A percentile compares a stretch with the other conserved stretches of the same genome.
Evolutionary conservation across 2,329 filamentous ascomycete species (phyloP).

Genomic region (Pseudogymnoascus sp.): DNA sequence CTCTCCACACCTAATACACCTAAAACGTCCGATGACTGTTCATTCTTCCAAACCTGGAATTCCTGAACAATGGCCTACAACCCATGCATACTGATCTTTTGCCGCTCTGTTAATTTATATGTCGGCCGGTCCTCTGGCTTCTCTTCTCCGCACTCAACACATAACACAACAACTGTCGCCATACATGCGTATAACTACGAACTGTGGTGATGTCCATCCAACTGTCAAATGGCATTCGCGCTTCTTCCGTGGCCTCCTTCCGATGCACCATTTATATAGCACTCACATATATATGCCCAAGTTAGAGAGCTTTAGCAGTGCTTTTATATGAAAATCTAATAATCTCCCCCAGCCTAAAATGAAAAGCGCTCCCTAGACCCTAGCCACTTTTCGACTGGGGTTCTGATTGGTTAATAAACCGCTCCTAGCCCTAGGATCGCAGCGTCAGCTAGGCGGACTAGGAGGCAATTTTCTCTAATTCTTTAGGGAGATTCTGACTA

Average conservation of each 20-base stretch:
- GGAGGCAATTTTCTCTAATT: too few relatives aligned
- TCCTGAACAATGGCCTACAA: conserved; percentile 6
- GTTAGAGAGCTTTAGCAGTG: too few relatives aligned
- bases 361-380: neutral
- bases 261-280: neutral
- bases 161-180: conserved; percentile 14
- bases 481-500: too few relatives aligned
- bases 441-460: neutral
- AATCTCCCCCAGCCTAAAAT: neutral
- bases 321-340: too few relatives aligned
- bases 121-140: conserved; percentile 1
- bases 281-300: too few relatives aligned
- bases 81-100: conserved; percentile 10
- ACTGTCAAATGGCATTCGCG: neutral
- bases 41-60: conserved; percentile 12
- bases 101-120: conserved; percentile 10
- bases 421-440: neutral
- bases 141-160: conserved; percentile 11
- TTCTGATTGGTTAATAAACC: neutral
- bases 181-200: conserved; percentile 13
- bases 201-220: neutral
- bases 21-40: neutral
- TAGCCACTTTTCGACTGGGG: neutral
- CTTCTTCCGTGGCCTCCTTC: conserved; percentile 10
- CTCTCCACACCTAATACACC: neutral